These are phyloP conservation scores for Eucalyptus marginata DNA, from an alignment of 345 rosid species.

Conservation along the genomic window DNA sequence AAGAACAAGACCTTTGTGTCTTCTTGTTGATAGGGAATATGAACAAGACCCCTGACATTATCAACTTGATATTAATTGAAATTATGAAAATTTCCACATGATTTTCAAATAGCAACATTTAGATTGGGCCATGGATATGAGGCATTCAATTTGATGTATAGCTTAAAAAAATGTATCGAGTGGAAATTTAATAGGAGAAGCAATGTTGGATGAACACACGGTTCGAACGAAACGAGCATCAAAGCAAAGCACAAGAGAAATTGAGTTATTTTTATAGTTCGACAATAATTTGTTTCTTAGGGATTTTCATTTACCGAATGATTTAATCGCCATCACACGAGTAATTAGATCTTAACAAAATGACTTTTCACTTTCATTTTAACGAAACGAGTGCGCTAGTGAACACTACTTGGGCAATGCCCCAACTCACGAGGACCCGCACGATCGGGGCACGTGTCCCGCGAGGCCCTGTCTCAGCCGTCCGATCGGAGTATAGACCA, in stretches of 20 bases:
- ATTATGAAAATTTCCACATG: rapidly evolving
- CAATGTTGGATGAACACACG: background rate
- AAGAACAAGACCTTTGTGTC: rapidly evolving
- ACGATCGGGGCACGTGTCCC: background rate
- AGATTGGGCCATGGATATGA: background rate
- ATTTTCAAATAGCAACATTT: background rate
- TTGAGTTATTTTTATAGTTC: background rate
- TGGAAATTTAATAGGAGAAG: background rate
- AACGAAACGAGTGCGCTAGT: background rate
- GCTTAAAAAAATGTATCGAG: background rate
- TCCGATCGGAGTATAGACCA: background rate
- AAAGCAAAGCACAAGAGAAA: background rate
- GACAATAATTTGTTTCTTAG: background rate
- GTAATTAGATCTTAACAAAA: background rate
- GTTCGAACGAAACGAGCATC: rapidly evolving
- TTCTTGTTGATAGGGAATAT: too few relatives aligned
- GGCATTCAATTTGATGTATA: background rate
- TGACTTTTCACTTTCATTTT: background rate
- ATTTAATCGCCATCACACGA: background rate
- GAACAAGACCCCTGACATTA: background rate
- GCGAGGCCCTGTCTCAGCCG: background rate
- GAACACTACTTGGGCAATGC: background rate
- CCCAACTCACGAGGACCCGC: background rate
- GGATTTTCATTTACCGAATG: background rate
- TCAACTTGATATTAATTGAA: background rate